Evolutionary conservation across 2,329 filamentous ascomycete species (phyloP).

Genomic region (Aspergillus calidoustus): DNA sequence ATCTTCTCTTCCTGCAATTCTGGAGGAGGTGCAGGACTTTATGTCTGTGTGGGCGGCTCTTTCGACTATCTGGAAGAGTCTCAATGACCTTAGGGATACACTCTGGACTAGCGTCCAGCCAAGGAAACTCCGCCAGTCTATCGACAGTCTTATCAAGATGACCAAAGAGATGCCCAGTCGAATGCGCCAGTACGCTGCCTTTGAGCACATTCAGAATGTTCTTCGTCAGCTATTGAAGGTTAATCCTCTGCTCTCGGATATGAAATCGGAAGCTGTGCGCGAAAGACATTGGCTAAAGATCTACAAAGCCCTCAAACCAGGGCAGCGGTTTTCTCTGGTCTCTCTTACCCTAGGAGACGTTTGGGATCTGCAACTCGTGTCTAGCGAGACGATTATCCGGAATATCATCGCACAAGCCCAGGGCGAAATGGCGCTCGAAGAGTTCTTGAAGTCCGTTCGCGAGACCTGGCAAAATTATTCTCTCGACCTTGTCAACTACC

Average conservation of each 20-base stretch:
- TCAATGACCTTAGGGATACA: conserved; percentile 90
- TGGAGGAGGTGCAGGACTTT: conserved; percentile 98
- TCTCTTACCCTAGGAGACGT: conserved; percentile 98
- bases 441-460: conserved; percentile 94
- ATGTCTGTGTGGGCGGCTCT: conserved; percentile 97
- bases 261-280: conserved; percentile 95
- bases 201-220: conserved; percentile 94
- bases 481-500: conserved; percentile 93
- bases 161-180: conserved; percentile 99
- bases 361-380: conserved; percentile 91
- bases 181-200: conserved; percentile 99
- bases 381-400: conserved; percentile 84
- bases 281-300: conserved; percentile 98
- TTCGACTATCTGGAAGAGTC: conserved; percentile 92
- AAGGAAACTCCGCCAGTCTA: conserved; percentile 83
- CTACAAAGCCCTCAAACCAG: conserved; percentile 91
- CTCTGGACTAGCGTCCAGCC: conserved; percentile 96
- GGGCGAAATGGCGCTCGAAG: conserved; percentile 97
- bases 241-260: conserved; percentile 81
- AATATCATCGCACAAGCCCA: conserved; percentile 95
- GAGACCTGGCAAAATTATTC: conserved; percentile 97
- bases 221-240: conserved; percentile 88
- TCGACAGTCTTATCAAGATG: conserved; percentile 94
- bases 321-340: conserved; percentile 89
- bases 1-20: conserved; percentile 78